A percentile compares a stretch with the other conserved stretches of the same genome.
Evolutionary conservation across 2,329 filamentous ascomycete species (phyloP).

Genomic region (Colletotrichum sp.): DNA sequence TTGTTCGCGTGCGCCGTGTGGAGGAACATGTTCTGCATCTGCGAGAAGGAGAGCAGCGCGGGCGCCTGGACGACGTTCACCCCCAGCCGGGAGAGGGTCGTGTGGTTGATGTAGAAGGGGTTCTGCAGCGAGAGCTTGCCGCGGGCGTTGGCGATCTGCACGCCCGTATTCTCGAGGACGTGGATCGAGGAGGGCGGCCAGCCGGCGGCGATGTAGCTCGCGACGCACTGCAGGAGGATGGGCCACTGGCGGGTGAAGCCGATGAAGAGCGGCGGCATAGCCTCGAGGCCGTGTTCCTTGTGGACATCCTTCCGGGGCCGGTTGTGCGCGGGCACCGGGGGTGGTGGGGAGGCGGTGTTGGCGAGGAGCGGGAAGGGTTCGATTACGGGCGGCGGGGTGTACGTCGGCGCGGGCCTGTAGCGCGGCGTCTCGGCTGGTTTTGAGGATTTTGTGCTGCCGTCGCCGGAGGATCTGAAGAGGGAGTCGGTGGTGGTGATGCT

Average conservation of each 20-base stretch:
- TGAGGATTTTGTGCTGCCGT: background rate
- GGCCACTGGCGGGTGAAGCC: slow-evolving; percentile 64
- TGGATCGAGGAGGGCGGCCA: slow-evolving; percentile 63
- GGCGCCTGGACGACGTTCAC: slow-evolving; percentile 56
- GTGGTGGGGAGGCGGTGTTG: slow-evolving; percentile 29
- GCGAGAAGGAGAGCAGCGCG: slow-evolving; percentile 57
- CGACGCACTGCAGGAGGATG: slow-evolving; percentile 58
- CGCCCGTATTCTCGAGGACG: slow-evolving; percentile 64
- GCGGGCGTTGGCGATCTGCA: slow-evolving; percentile 55
- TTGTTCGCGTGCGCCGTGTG: slow-evolving; percentile 45
- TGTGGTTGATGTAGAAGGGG: slow-evolving; percentile 61
- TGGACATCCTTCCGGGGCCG: slow-evolving; percentile 39
- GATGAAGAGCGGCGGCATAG: slow-evolving; percentile 57
- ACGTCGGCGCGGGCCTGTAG: slow-evolving; percentile 38
- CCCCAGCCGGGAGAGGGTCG: slow-evolving; percentile 51
- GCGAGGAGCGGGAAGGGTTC: slow-evolving; percentile 48
- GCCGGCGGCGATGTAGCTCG: slow-evolving; percentile 62
- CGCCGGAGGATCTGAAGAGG: background rate
- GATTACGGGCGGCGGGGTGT: slow-evolving; percentile 38
- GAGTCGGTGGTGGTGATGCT: background rate
- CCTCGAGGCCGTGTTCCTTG: slow-evolving; percentile 39
- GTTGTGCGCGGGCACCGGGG: slow-evolving; percentile 51
- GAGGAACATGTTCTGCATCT: slow-evolving; percentile 60
- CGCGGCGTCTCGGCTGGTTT: slow-evolving; percentile 20
- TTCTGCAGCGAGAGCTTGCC: slow-evolving; percentile 56